Conservation (phyloP, 768 basidiomycete species). For the Crassisporium funariophilum region DNA sequence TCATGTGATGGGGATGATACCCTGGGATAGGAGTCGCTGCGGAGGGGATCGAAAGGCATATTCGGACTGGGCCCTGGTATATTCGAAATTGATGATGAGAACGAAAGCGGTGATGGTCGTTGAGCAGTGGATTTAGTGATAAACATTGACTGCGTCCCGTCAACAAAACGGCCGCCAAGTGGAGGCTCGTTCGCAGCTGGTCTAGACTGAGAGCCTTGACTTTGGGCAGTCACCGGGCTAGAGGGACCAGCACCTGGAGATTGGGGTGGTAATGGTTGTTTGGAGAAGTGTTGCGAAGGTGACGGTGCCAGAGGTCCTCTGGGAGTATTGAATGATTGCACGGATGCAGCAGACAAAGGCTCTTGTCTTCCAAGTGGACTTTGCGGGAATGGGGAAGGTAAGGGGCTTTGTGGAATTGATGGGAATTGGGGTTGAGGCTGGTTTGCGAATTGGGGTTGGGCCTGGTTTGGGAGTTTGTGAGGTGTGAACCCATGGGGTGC, state of each 20-base stretch:
- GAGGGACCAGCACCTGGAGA: slow-evolving; percentile 59
- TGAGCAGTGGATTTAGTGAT: slow-evolving; percentile 47
- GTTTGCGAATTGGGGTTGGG: too few species aligned
- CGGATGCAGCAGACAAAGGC: slow-evolving; percentile 31
- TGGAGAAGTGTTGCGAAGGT: slow-evolving; percentile 17
- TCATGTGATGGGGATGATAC: slow-evolving; percentile 35
- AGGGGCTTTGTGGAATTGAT: slow-evolving; percentile 18
- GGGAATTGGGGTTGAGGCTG: slow-evolving; percentile 15
- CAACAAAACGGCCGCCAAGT: slow-evolving; percentile 65
- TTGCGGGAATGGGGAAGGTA: slow-evolving; percentile 24
- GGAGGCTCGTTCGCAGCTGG: slow-evolving; percentile 46
- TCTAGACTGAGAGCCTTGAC: slow-evolving; percentile 28
- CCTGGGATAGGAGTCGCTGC: slow-evolving; percentile 34
- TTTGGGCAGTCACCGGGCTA: slow-evolving; percentile 32
- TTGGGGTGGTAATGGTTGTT: slow-evolving; percentile 29
- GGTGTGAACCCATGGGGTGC: slow-evolving; percentile 25
- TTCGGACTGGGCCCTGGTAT: slow-evolving; percentile 20
- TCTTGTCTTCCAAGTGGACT: slow-evolving; percentile 25
- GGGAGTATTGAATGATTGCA: slow-evolving; percentile 22
- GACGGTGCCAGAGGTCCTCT: slow-evolving; percentile 22
- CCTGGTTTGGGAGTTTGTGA: slow-evolving; percentile 23
- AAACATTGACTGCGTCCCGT: slow-evolving; percentile 84
- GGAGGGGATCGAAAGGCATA: slow-evolving; percentile 38
- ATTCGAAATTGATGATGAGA: slow-evolving; percentile 38
- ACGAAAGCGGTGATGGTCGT: slow-evolving; percentile 32